Base-by-base conservation (phyloP, 1,284 basidiomycete genomes). In the Ceratobasidium sp. region DNA sequence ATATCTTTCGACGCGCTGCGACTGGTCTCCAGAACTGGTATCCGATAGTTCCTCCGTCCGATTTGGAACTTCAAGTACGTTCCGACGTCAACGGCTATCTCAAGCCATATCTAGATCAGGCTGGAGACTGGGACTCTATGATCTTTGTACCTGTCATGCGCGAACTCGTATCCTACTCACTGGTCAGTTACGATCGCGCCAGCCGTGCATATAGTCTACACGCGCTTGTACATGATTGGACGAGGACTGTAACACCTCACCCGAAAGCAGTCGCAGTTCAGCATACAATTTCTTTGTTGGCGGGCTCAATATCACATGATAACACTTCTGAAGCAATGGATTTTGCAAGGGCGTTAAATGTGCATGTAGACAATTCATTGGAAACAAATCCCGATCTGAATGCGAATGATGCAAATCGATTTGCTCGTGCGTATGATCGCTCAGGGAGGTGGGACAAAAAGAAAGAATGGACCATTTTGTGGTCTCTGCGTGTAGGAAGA, bases 151-250 rank as follows among this genome's bases (percentile, higher is more conserved):
- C 26, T 18, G 18, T 34, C 18, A 53, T 65, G 14, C 23, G 9
- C 16, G 62, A 65, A 36, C 62, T 65, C 28, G 3, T 53, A 16
- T 65, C 60, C 9, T 23, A 28, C 21, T 62, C 60, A 16, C 60
- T 62, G 26, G 28, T 62, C 23, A 36, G 8, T 5, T 48, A 30
- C 30, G 60, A 62, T 34, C 60, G 28, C 18, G 26, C 28, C 26
- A 62, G 34, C 26, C 21, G 18, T n/a, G 18, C 9, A 2, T 64
- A 64, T 32, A 18, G 28, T 18, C 5, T 64, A 18, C 61, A 64
- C 21, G 28, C 23, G 10, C 41, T 64, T 1, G 46, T 64, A 18
- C 61, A 64, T 12, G 32, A 16, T 14, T 64, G 61, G 61, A 46
- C 61, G 1, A 9, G 21, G 16, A 46, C 30, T 4, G 28, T 46